These are phyloP conservation scores for Cutaneotrichosporon curvatum DNA, from an alignment of 1,284 basidiomycete genomes.

Conservation along the genomic window DNA sequence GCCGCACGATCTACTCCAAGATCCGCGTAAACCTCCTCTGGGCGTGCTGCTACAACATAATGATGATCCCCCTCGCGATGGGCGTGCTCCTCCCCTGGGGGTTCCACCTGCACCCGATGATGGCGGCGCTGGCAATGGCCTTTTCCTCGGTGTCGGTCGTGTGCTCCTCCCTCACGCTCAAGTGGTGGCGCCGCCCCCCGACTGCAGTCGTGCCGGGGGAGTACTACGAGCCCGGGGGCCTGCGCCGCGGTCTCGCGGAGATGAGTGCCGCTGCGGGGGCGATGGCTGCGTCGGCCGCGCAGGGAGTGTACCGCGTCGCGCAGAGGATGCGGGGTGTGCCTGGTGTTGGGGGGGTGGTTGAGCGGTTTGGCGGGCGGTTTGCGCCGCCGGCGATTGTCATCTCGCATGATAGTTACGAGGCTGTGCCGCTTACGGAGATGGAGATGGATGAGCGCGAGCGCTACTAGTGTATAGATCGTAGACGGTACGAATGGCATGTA, in stretches of 20 bases:
- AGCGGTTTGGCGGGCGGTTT: constrained; percentile 19
- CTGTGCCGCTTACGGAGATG: constrained; percentile 23
- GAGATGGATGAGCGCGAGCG: not conserved
- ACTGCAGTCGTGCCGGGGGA: constrained; percentile 64
- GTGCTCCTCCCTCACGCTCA: constrained; percentile 75
- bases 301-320: constrained; percentile 8
- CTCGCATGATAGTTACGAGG: constrained; percentile 31
- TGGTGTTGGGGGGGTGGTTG: constrained; percentile 15
- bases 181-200: constrained; percentile 71
- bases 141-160: constrained; percentile 96
- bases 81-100: constrained; percentile 89
- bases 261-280: constrained; percentile 12
- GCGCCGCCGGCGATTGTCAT: constrained; percentile 5
- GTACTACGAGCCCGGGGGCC: constrained; percentile 37
- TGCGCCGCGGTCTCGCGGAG: constrained; percentile 26
- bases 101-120: constrained; percentile 92
- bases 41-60: constrained; percentile 87
- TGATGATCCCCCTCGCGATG: constrained; percentile 98
- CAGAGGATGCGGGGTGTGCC: constrained; percentile 12
- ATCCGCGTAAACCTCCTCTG: constrained; percentile 79
- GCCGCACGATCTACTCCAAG: constrained; percentile 78
- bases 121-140: constrained; percentile 96
- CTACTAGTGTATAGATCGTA: too few relatives aligned
- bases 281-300: not conserved
- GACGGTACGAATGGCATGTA: too few relatives aligned